phyloP scores from a whole-genome alignment of 257 asterid genomes.

The Coffea canephora region DNA sequence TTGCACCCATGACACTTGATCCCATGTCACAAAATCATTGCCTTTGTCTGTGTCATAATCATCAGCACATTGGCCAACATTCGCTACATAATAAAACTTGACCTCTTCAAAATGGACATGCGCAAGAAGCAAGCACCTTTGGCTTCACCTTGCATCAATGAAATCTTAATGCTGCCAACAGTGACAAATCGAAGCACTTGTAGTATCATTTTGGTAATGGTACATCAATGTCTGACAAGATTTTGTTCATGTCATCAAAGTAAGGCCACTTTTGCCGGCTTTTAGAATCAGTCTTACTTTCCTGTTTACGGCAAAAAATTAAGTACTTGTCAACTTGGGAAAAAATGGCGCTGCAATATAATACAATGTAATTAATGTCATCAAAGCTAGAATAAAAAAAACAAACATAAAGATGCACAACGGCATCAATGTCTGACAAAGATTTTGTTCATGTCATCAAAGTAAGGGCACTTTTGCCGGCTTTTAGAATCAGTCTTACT shows the following conservation, averaged over 20 bases:
- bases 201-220: conserved; percentile 8
- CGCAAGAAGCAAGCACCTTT: not conserved
- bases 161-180: conserved; percentile 1
- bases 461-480: conserved; percentile 21
- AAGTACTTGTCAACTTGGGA: not conserved
- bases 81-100: too few species aligned
- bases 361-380: too few species aligned
- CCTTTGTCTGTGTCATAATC: not conserved
- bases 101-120: not conserved
- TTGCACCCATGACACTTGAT: too few species aligned
- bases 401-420: too few species aligned
- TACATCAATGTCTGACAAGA: conserved; percentile 15
- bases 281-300: conserved; percentile 11
- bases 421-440: conserved; percentile 17
- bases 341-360: too few species aligned
- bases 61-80: not conserved
- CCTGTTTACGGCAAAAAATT: conserved; percentile 16
- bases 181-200: not conserved
- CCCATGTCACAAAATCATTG: too few species aligned
- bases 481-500: conserved; percentile 11
- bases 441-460: conserved; percentile 17
- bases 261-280: conserved; percentile 20
- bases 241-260: conserved; percentile 18
- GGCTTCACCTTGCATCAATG: not conserved
- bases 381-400: too few species aligned